Conservation (phyloP, 116 monocot genomes). For the Phalaenopsis hybrid region DNA sequence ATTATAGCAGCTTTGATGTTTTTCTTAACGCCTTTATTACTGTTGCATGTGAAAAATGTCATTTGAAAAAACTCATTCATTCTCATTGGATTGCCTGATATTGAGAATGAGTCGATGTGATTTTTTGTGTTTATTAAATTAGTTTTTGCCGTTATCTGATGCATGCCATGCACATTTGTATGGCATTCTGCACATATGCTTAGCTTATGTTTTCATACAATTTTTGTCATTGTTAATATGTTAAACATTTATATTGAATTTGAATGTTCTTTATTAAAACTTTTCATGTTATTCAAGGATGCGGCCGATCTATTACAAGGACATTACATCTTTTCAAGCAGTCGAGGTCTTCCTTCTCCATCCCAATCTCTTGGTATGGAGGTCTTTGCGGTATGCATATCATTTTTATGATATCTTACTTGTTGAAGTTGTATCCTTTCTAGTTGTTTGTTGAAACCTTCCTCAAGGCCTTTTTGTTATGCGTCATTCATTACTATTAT, state of each 20-base stretch:
- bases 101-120: background rate
- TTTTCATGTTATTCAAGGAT: constrained; percentile 31
- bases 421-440: background rate
- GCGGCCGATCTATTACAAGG: constrained; percentile 58
- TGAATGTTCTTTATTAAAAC: background rate
- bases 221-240: background rate
- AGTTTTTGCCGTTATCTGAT: background rate
- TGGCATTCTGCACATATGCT: background rate
- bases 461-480: background rate
- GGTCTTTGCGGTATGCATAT: constrained; percentile 34
- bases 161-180: background rate
- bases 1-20: no score
- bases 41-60: background rate
- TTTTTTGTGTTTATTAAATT: background rate
- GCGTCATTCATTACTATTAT: background rate
- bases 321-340: constrained; percentile 48
- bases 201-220: background rate
- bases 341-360: constrained; percentile 34
- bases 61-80: background rate
- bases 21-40: no score
- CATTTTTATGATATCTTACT: background rate
- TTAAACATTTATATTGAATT: background rate
- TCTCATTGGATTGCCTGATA: background rate
- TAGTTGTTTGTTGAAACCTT: constrained; percentile 7
- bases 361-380: constrained; percentile 30